These are phyloP conservation scores for Syncephalastrum racemosum DNA, from an alignment of 371 early-diverging fungal species.

Conservation along the genomic window DNA sequence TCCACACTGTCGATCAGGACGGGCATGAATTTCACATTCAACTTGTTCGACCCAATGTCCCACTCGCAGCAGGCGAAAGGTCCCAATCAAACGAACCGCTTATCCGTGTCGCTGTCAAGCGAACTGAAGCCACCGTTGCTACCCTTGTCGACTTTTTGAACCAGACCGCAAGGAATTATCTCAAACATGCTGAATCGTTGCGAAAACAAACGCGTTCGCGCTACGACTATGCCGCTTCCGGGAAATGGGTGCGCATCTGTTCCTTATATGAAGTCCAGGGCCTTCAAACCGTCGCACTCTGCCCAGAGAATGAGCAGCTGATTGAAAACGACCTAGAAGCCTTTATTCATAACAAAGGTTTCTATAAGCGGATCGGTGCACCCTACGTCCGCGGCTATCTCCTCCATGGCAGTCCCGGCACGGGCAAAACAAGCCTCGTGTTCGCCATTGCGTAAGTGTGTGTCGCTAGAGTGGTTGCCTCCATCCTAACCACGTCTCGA, in stretches of 20 bases:
- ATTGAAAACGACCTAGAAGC: constrained; percentile 45
- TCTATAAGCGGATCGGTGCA: constrained; percentile 62
- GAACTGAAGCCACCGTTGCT: constrained; percentile 15
- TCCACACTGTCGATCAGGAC: constrained; percentile 11
- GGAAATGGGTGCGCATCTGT: constrained; percentile 32
- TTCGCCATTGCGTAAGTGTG: constrained; percentile 68
- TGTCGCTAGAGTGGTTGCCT: background rate
- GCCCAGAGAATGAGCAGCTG: constrained; percentile 40
- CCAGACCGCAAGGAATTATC: constrained; percentile 28
- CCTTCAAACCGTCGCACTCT: constrained; percentile 52
- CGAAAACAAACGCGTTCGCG: constrained; percentile 20
- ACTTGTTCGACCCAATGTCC: constrained; percentile 4
- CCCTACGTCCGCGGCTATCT: constrained; percentile 77
- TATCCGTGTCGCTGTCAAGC: too few relatives aligned
- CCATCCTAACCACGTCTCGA: background rate
- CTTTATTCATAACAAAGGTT: constrained; percentile 48
- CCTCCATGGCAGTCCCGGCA: constrained; percentile 79
- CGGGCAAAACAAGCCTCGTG: constrained; percentile 85
- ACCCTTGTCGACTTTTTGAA: constrained; percentile 21
- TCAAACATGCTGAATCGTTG: constrained; percentile 31
- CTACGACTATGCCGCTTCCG: constrained; percentile 32
- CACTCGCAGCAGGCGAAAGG: background rate
- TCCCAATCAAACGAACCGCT: too few relatives aligned
- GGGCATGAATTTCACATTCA: constrained; percentile 9
- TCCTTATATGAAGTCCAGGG: constrained; percentile 29